Evolutionary conservation across 768 basidiomycete species (phyloP).

Genomic region (Lentinula lateritia): DNA sequence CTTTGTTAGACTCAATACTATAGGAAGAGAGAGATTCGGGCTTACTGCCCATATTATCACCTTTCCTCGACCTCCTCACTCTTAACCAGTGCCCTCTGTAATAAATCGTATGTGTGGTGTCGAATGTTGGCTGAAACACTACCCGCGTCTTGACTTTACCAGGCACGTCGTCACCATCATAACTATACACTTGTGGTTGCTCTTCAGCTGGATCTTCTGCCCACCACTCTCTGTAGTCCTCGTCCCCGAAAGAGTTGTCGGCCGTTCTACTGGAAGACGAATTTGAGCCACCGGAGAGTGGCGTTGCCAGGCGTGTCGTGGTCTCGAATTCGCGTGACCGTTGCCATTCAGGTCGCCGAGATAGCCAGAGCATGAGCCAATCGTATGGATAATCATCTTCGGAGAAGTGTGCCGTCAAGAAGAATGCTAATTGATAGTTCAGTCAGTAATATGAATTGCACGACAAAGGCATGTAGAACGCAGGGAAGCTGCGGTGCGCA

Average conservation of each 20-base stretch:
- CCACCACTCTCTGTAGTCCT: constrained; percentile 36
- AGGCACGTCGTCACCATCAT: constrained; percentile 44
- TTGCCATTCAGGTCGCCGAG: constrained; percentile 81
- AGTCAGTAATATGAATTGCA: background rate
- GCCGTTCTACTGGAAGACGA: constrained; percentile 31
- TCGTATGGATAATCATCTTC: constrained; percentile 90
- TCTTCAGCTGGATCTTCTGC: background rate
- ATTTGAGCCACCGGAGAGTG: constrained; percentile 32
- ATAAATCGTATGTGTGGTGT: constrained; percentile 86
- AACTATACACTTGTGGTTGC: constrained; percentile 18
- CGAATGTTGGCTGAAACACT: constrained; percentile 83
- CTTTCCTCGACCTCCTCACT: constrained; percentile 64
- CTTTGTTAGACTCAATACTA: background rate
- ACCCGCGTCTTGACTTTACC: constrained; percentile 75
- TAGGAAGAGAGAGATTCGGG: background rate
- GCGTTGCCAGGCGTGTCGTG: constrained; percentile 67
- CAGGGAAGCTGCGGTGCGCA: background rate
- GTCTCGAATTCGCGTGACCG: constrained; percentile 87
- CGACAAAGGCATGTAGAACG: background rate
- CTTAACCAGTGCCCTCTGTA: constrained; percentile 83
- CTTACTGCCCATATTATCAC: constrained; percentile 27
- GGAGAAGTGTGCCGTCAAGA: constrained; percentile 86
- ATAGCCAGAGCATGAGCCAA: constrained; percentile 90
- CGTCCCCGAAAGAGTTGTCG: constrained; percentile 52
- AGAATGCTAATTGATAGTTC: constrained; percentile 49